Evolutionary conservation across 139 green algal species (phyloP).

Genomic region (Tetraselmis chui): DNA sequence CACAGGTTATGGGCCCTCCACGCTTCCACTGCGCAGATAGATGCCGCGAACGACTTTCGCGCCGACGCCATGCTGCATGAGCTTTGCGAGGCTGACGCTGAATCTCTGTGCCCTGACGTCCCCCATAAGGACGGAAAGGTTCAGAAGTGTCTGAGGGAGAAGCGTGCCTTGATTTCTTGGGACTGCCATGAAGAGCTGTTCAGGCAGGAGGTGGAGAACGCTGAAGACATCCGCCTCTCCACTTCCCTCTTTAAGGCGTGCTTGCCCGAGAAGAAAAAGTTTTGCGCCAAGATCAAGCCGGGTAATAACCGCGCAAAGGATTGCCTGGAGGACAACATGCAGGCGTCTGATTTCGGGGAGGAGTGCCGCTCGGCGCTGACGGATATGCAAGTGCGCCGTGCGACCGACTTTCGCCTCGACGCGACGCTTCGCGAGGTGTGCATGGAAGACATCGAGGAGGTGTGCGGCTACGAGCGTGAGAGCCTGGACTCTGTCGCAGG

Average conservation of each 20-base stretch:
- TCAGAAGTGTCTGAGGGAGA: slow-evolving; percentile 57
- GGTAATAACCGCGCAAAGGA: slow-evolving; percentile 45
- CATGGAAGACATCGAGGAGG: slow-evolving; percentile 40
- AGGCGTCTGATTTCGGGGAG: slow-evolving; percentile 40
- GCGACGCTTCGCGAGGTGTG: slow-evolving; percentile 36
- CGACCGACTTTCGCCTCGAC: slow-evolving; percentile 64
- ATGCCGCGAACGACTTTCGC: slow-evolving; percentile 56
- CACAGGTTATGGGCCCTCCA: too few species aligned
- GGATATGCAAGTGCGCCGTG: slow-evolving; percentile 50
- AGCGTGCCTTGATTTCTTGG: slow-evolving; percentile 38
- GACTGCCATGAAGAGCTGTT: slow-evolving; percentile 73
- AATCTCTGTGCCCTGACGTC: slow-evolving; percentile 44
- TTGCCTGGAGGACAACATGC: slow-evolving; percentile 64
- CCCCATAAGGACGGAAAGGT: slow-evolving; percentile 44
- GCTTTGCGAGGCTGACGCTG: slow-evolving; percentile 42
- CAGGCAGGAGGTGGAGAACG: slow-evolving; percentile 69
- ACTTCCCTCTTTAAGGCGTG: slow-evolving; percentile 37
- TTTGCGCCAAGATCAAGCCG: slow-evolving; percentile 23
- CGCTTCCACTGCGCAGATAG: too few species aligned
- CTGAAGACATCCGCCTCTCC: slow-evolving; percentile 68
- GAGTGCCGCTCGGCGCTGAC: slow-evolving; percentile 64
- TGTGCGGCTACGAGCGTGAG: slow-evolving; percentile 36
- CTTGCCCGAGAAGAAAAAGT: slow-evolving; percentile 15
- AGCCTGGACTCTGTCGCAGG: slow-evolving; percentile 14
- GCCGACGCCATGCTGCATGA: slow-evolving; percentile 50